Base-by-base conservation (phyloP, 176 grass and related monocot genomes). In the Tillandsia leiboldiana region DNA sequence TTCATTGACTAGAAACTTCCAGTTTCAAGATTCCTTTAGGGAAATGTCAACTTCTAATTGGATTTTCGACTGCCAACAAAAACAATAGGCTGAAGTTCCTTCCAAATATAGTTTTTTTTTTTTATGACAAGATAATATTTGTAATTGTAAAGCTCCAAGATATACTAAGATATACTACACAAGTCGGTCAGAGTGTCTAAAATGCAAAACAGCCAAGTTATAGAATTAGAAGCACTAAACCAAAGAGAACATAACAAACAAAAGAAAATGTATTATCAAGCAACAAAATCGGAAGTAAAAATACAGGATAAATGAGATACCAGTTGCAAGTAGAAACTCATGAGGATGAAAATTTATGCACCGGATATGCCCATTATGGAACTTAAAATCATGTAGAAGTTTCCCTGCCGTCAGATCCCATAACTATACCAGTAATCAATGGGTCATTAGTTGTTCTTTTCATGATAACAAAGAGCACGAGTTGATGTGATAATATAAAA, bases 321-420 rank as follows among this genome's bases (percentile, higher is more conserved):
- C 94, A 66, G 89, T 97, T 72, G 94, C 94, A 59, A 97, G 94
- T 81, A 97, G 76, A 89, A 92, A 97, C 59, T 97, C 94, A 48
- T 97, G 83, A 64, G 94, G 89, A 57, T 97, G 94, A 67, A 97
- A 97, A 76, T 92, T 75, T 28, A 97, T 92, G 59, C 86, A 92
- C 59, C 70, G 66, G 65, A 97, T 85, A 77, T 53, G 77, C 28
- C 89, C 94, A 24, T 63, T 85, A 69, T 97, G 94, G 20, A 90
- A 97, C 77, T 92, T 90, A 80, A 97, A 97, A 81, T 97, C 94
- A 79, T 97, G 94, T 49, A 97, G 64, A 63, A 92, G 84, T 70
- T 97, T 97, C 78, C 94, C 94, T 70, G 94, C 94, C 70, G 94
- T 97, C 71, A 97, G 74, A 90, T 97, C 94, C 94, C 94, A 97